These are phyloP conservation scores for Scytalidium lignicola DNA, from an alignment of 2,329 filamentous ascomycete genomes.

Conservation along the genomic window DNA sequence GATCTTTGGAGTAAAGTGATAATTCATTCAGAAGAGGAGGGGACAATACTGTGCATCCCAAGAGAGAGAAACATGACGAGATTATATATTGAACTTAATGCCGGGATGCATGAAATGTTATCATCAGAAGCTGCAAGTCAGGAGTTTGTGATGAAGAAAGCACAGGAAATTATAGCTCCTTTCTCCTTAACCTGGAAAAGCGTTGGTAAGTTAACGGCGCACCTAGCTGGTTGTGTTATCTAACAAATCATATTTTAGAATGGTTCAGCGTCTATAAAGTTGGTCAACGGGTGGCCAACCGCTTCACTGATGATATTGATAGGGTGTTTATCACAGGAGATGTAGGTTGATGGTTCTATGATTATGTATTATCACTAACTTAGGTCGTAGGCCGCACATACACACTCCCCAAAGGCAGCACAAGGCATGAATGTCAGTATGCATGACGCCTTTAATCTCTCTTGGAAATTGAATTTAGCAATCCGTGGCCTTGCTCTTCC, in stretches of 20 bases:
- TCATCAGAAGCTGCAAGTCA: conserved; percentile 40
- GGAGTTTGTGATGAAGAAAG: conserved; percentile 66
- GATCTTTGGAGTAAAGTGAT: conserved; percentile 56
- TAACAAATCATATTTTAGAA: conserved; percentile 55
- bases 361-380: conserved; percentile 27
- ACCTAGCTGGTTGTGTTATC: conserved; percentile 11
- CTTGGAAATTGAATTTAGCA: conserved; percentile 48
- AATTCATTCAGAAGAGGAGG: conserved; percentile 46
- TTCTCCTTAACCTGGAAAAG: conserved; percentile 59
- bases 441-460: conserved; percentile 58
- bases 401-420: conserved; percentile 58
- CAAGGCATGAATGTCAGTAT: conserved; percentile 55
- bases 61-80: conserved; percentile 54
- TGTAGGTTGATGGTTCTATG: conserved; percentile 33
- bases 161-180: conserved; percentile 54
- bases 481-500: conserved; percentile 52
- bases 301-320: conserved; percentile 43
- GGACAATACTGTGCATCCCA: conserved; percentile 58
- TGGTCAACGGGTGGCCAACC: conserved; percentile 53
- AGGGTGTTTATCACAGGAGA: conserved; percentile 53
- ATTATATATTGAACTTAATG: conserved; percentile 58
- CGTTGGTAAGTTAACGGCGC: conserved; percentile 64
- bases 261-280: conserved; percentile 59
- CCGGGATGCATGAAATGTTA: conserved; percentile 36
- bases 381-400: conserved; percentile 45